phyloP scores from a whole-genome alignment of 495 filamentous ascomycete species.

The Aspergillus asperescens region DNA sequence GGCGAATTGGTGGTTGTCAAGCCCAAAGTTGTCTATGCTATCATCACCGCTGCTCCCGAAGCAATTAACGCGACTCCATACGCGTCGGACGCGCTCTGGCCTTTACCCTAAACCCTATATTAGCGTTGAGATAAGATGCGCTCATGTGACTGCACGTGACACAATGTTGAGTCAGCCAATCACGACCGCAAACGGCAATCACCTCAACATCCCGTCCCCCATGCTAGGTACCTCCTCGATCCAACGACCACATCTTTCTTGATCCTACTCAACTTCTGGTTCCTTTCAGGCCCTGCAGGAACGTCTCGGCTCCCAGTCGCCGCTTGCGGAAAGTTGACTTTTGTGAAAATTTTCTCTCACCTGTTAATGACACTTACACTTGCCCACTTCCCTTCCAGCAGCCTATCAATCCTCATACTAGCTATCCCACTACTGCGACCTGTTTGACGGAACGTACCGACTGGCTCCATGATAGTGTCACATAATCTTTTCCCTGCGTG shows the following conservation, averaged over 20 bases:
- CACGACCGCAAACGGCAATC: conserved; percentile 22
- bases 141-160: conserved; percentile 6
- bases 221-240: not conserved
- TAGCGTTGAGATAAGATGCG: not conserved
- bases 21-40: not conserved
- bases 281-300: conserved; percentile 11
- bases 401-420: not conserved
- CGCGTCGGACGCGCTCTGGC: conserved; percentile 17
- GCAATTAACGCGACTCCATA: conserved; percentile 25
- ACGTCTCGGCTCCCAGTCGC: conserved; percentile 1
- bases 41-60: conserved; percentile 5
- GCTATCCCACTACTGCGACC: not conserved
- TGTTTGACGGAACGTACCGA: not conserved
- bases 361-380: conserved; percentile 17
- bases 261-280: not conserved
- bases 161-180: not conserved
- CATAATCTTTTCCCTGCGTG: not conserved
- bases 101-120: conserved; percentile 21
- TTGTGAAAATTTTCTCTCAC: not conserved
- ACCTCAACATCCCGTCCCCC: not conserved
- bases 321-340: conserved; percentile 9
- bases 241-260: not conserved
- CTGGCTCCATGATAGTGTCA: not conserved
- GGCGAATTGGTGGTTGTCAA: conserved; percentile 2
- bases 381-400: not conserved